These are phyloP conservation scores for Hypomontagnella submonticulosa DNA, from an alignment of 495 filamentous ascomycete genomes.

Conservation along the genomic window DNA sequence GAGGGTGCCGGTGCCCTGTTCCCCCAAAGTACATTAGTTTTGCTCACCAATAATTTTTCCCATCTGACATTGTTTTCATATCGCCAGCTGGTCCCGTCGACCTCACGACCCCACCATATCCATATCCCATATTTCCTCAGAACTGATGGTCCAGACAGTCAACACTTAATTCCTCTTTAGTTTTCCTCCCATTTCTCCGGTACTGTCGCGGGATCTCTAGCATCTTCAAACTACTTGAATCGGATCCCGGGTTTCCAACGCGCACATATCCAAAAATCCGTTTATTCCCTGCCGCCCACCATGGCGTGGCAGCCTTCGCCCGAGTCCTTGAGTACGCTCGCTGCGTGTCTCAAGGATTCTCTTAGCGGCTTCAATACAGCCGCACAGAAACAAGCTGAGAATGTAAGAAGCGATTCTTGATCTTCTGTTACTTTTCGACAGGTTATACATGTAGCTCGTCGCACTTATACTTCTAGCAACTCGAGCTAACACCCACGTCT, in stretches of 20 bases:
- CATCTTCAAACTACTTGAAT: slow-evolving; percentile 7
- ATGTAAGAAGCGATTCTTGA: slow-evolving; percentile 54
- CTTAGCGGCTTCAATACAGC: slow-evolving; percentile 81
- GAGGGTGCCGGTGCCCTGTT: not conserved
- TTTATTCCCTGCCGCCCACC: slow-evolving; percentile 41
- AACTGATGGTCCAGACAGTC: slow-evolving; percentile 33
- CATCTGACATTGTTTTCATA: slow-evolving; percentile 23
- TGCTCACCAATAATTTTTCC: slow-evolving; percentile 2
- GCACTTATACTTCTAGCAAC: slow-evolving; percentile 8
- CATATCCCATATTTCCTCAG: slow-evolving; percentile 12
- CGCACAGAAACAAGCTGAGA: slow-evolving; percentile 85
- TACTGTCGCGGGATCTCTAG: slow-evolving; percentile 5
- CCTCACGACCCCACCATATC: slow-evolving; percentile 32
- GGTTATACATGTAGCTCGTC: slow-evolving; percentile 1
- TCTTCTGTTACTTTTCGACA: slow-evolving; percentile 3
- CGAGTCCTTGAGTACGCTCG: slow-evolving; percentile 87
- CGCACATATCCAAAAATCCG: slow-evolving; percentile 14
- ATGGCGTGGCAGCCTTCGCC: slow-evolving; percentile 96
- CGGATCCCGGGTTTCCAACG: slow-evolving; percentile 8
- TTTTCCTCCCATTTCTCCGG: slow-evolving; percentile 1
- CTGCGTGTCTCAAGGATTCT: slow-evolving; percentile 89
- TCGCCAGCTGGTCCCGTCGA: slow-evolving; percentile 26
- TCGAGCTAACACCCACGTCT: slow-evolving; percentile 42
- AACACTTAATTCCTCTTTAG: slow-evolving; percentile 24
- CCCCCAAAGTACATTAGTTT: slow-evolving; percentile 5